These are phyloP conservation scores for Lachancea fermentati DNA, from an alignment of 805 yeast species.

Conservation along the genomic window DNA sequence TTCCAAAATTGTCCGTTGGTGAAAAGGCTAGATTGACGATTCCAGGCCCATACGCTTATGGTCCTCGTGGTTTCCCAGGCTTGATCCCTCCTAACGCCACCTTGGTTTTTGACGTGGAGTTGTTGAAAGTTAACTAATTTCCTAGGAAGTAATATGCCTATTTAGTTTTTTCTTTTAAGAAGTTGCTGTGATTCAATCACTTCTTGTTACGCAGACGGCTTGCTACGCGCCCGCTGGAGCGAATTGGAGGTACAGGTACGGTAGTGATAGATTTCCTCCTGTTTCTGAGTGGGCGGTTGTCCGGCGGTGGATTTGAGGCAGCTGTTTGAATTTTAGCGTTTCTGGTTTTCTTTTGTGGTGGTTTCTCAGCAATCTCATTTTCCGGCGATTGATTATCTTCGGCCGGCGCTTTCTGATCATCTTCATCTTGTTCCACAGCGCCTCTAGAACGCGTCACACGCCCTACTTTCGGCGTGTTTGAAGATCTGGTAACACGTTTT, in stretches of 20 bases:
- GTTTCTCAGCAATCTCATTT: not conserved
- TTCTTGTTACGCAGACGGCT: slow-evolving; percentile 27
- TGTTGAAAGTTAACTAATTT: slow-evolving; percentile 41
- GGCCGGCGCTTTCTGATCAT: not conserved
- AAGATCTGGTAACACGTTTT: slow-evolving; percentile 3
- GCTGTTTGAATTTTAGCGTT: slow-evolving; percentile 8
- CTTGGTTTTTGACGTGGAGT: slow-evolving; percentile 78
- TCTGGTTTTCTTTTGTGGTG: slow-evolving; percentile 2
- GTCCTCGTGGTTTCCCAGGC: slow-evolving; percentile 93
- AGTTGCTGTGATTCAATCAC: not conserved
- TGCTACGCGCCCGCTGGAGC: slow-evolving; percentile 23
- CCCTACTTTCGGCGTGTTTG: not conserved
- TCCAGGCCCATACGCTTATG: slow-evolving; percentile 92
- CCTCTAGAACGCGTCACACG: slow-evolving; percentile 9
- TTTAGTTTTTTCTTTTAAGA: not conserved
- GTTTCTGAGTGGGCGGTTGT: not conserved
- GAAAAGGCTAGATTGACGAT: slow-evolving; percentile 89
- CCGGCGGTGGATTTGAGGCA: slow-evolving; percentile 1
- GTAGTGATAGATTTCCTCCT: not conserved
- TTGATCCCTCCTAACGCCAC: slow-evolving; percentile 96
- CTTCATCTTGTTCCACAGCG: slow-evolving; percentile 12
- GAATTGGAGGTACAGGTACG: slow-evolving; percentile 2
- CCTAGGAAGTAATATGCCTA: not conserved
- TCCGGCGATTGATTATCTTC: not conserved
- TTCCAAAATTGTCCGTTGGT: slow-evolving; percentile 88